Base-by-base conservation (phyloP, 2,329 filamentous ascomycete genomes). In the Xylaria sp. region DNA sequence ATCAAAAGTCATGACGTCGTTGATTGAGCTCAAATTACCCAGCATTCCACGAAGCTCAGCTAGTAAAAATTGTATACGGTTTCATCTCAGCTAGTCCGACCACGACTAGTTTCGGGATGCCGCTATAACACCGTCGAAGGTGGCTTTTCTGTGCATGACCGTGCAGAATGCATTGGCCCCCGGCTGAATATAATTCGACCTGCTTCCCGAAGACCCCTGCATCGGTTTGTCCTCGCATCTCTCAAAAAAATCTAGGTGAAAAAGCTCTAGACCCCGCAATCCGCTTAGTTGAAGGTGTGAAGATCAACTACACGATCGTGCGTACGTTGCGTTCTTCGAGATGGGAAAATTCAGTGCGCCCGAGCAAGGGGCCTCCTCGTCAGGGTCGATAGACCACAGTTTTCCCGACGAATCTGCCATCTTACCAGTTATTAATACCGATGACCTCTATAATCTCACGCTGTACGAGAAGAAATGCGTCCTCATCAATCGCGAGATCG, bases 401-500 rank as follows among this genome's bases (percentile, higher is more conserved):
- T 2, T 33, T 7, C 37, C 15, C 9, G 33, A 31, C 19, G 51
- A 45, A 37, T 14, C 37, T n/a, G 37, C 28, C 17, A 8, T 19
- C 19, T 31, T 43, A 7, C 25, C n/a, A 21, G 42, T 37, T 7
- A 12, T 50, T 31, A 49, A 49, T 14, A 19, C 45, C 4, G 21
- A 33, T 9, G 31, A 42, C 8, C 46, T 64, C 12, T 23, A 43
- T 6, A 43, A 35, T 7, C 47, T 61, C 33, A 57, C 57, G 17
- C 40, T 58, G 8, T 49, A 61, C 40, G 61, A 61, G 61, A 64
- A 61, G 43, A 91, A 90, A 74, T 87, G 87, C 28, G 89, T 89
- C 71, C 84, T 94, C 59, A 89, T 95, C 74, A 94, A 93, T 77
- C 88, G 89, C 73, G 91, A 91, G 31, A 86, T 95, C 58, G 87